Base-by-base conservation (phyloP, 306 rosid genomes). In the Styphnolobium japonicum region DNA sequence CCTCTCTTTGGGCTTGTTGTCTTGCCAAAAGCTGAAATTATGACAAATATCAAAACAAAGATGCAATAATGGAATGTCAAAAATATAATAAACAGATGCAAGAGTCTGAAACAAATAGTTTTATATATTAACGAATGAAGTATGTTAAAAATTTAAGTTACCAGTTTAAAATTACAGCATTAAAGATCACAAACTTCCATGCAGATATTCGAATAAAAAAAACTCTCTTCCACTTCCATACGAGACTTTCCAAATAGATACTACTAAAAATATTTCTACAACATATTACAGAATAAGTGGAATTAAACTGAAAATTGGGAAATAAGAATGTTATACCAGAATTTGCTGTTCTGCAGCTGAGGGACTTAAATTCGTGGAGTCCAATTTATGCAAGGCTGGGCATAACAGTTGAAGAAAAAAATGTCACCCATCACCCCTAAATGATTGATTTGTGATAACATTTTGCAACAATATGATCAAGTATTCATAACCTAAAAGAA, bases 1-100 rank as follows among this genome's bases (percentile, higher is more conserved):
- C 99, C 86, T 93, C 99, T 80, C 98, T 91, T 74, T 96, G 99
- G 16, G 98, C 99, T 87, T 96, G 98, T 86, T 93, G 99, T 89
- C 99, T 96, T 29, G 99, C 99, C 87, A 96, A 81, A 83, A 93
- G 49, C 99, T 96, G 94, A 77, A 87, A 76, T 81, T 80, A 61
- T 52, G 53, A 48, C 21, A 70, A 36, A 53, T 71, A 76, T 39
- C 75, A 63, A 33, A 68, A 84, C 49, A 66, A 34, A 67, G 42
- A 58, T 27, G 77, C 46, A 22, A 64, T 16, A 48, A 62, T 51
- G 77, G 73, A 53, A 65, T 75, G 61, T 22, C 34, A 51, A 78
- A 75, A 80, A 19, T 79, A 48, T 53, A 75, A 18, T 45, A 45
- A 56, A 42, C 19, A 33, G 18, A 75, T 67, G 78, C 5, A 45